Evolutionary conservation across 140 eudicot genomes (phyloP).

Genomic region (Erigeron philadelphicus): DNA sequence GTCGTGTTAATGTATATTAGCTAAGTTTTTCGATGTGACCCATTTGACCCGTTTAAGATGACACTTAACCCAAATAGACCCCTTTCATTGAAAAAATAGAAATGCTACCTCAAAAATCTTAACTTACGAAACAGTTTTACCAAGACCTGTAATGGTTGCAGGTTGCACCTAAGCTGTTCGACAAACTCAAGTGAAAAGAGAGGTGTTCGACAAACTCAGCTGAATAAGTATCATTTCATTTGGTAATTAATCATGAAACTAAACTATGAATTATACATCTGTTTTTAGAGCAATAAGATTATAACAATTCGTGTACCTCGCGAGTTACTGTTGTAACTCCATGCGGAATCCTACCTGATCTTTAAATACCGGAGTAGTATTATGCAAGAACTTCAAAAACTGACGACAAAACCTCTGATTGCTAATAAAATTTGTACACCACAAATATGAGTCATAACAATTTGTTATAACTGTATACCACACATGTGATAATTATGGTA

Average conservation of each 20-base stretch:
- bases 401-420: not conserved
- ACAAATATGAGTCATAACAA: no score
- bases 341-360: not conserved
- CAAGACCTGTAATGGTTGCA: conserved; percentile 24
- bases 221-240: conserved; percentile 20
- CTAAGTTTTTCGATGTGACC: no score
- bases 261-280: not conserved
- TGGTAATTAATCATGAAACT: not conserved
- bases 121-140: not conserved
- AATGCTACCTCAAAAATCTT: not conserved
- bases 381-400: not conserved
- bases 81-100: no score
- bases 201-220: not conserved
- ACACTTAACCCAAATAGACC: no score
- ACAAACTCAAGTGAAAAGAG: conserved; percentile 50
- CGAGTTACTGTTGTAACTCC: not conserved
- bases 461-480: no score
- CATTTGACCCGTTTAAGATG: no score
- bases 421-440: no score
- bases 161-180: conserved; percentile 72
- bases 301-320: not conserved
- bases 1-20: no score
- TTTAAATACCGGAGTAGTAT: not conserved
- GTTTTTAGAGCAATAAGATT: conserved; percentile 7
- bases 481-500: no score